phyloP scores from a whole-genome alignment of 78 protist genomes.

The Monosiga brevicollis region DNA sequence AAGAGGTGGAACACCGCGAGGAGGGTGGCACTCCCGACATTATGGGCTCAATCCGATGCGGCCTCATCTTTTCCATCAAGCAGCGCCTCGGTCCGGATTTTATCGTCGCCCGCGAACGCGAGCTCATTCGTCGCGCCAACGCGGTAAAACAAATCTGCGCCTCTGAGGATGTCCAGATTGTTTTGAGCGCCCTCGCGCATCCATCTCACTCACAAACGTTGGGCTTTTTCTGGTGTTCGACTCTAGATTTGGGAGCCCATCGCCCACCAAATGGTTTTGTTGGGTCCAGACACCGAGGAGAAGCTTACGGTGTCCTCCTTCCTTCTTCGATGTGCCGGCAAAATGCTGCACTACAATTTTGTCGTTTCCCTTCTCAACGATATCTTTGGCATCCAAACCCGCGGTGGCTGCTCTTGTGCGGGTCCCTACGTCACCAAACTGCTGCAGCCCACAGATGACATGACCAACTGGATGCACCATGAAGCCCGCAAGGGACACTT shows the following conservation, averaged over 20 bases:
- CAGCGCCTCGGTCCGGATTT: neutral
- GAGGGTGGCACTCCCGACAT: constrained; percentile 89
- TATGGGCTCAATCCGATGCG: constrained; percentile 76
- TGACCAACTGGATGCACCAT: constrained; percentile 28
- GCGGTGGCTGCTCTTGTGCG: constrained; percentile 81
- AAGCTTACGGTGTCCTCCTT: neutral
- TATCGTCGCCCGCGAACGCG: neutral
- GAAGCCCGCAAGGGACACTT: neutral
- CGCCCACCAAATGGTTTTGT: too few species aligned
- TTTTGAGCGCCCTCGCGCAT: too few species aligned
- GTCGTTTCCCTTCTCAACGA: constrained; percentile 75
- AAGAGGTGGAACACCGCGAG: constrained; percentile 61
- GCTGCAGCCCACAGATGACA: constrained; percentile 3
- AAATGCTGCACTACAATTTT: constrained; percentile 69
- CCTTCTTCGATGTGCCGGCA: neutral
- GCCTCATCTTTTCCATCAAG: constrained; percentile 50
- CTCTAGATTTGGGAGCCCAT: too few species aligned
- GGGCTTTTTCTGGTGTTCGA: too few species aligned
- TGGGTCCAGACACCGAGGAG: neutral
- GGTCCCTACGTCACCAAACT: constrained; percentile 75
- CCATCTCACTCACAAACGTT: too few species aligned
- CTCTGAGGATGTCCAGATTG: too few species aligned
- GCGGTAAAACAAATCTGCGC: too few species aligned
- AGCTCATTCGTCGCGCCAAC: neutral
- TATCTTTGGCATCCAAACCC: constrained; percentile 78